Evolutionary conservation across 176 grass and related monocot species (phyloP).

Genomic region (Bolboschoenus planiculmis): DNA sequence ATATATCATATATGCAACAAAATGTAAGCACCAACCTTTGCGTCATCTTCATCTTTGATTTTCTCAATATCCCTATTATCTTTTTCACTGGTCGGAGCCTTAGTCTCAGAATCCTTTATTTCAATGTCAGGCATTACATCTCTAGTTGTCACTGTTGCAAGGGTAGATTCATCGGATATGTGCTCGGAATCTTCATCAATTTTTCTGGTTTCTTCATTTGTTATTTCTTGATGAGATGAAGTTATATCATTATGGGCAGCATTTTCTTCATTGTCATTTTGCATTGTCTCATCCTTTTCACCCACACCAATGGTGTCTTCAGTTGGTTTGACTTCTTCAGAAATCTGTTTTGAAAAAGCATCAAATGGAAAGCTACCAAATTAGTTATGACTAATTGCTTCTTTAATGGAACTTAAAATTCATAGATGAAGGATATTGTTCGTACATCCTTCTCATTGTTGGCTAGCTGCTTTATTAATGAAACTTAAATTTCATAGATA

Average conservation of each 20-base stretch:
- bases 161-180: neutral
- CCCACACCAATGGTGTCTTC: neutral
- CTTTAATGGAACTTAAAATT: no score
- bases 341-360: neutral
- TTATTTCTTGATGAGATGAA: neutral
- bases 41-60: neutral
- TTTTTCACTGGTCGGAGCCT: neutral
- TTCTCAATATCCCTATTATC: neutral
- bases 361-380: neutral
- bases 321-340: neutral
- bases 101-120: neutral
- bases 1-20: neutral
- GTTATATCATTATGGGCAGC: neutral
- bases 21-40: neutral
- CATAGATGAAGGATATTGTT: neutral
- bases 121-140: neutral
- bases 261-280: constrained; percentile 6
- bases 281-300: neutral
- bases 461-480: neutral
- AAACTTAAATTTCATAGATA: neutral
- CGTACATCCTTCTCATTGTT: neutral
- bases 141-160: neutral
- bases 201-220: neutral
- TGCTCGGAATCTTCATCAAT: neutral
- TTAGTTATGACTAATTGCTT: constrained; percentile 2